Evolutionary conservation across 306 rosid species (phyloP).

Genomic region (Quercus robur): DNA sequence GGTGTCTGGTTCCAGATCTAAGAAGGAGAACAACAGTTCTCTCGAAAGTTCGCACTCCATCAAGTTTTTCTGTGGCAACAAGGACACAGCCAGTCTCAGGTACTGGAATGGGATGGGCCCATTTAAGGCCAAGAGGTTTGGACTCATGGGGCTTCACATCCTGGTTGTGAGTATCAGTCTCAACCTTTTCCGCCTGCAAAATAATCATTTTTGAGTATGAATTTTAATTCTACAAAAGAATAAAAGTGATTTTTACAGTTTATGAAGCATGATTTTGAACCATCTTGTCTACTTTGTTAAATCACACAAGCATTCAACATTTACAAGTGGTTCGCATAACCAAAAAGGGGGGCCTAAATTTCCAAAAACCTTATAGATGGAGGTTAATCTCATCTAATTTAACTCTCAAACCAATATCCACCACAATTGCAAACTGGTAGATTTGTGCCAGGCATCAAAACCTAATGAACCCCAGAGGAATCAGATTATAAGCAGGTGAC

Average conservation of each 20-base stretch:
- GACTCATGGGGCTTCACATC: conserved; percentile 40
- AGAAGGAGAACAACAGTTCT: conserved; percentile 91
- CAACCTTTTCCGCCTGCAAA: conserved; percentile 64
- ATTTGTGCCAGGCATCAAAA: not conserved
- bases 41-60: conserved; percentile 85
- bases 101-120: conserved; percentile 95
- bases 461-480: not conserved
- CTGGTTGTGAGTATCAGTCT: conserved; percentile 43
- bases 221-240: not conserved
- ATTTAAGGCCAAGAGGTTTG: conserved; percentile 59
- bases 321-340: not conserved
- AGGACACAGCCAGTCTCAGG: conserved; percentile 98
- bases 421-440: conserved; percentile 3
- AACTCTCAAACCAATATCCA: not conserved
- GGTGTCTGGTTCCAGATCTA: conserved; percentile 85
- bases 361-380: not conserved
- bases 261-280: conserved; percentile 15
- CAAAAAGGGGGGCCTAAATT: not conserved
- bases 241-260: not conserved
- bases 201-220: conserved; percentile 9
- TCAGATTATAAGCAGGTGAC: not conserved
- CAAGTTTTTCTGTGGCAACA: conserved; percentile 93
- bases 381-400: conserved; percentile 10
- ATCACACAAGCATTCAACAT: conserved; percentile 3
- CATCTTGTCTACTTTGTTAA: conserved; percentile 12